phyloP scores from a whole-genome alignment of 257 asterid genomes.

The Lycium ferocissimum region DNA sequence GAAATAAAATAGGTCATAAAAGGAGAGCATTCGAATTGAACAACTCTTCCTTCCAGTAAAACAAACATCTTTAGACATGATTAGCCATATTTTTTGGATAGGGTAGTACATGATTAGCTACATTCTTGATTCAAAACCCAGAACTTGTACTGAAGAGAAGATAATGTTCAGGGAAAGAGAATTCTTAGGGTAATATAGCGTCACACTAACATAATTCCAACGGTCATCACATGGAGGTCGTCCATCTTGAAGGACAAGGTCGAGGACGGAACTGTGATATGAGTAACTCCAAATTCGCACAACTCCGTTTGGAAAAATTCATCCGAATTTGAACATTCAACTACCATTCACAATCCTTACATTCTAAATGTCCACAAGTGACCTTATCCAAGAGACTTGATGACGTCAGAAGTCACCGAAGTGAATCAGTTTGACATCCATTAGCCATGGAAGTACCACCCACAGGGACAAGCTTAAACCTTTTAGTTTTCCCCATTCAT shows the following conservation, averaged over 20 bases:
- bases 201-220: background rate
- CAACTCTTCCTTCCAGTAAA: background rate
- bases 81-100: background rate
- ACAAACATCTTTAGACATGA: background rate
- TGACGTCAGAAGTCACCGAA: background rate
- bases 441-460: background rate
- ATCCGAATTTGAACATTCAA: background rate
- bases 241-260: background rate
- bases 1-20: background rate
- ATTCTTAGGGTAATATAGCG: background rate
- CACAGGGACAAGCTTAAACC: background rate
- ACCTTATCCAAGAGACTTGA: slow-evolving; percentile 6
- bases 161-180: background rate
- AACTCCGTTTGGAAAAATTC: background rate
- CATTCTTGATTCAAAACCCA: background rate
- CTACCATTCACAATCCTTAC: background rate
- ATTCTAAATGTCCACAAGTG: background rate
- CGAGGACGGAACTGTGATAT: background rate
- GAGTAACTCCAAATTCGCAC: background rate
- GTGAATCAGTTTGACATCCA: background rate
- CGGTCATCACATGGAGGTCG: background rate
- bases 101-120: background rate
- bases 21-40: background rate
- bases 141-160: background rate
- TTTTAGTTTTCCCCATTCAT: background rate